Conservation (phyloP, 495 filamentous ascomycete genomes). For the Pseudomonodictys pantanalensis region DNA sequence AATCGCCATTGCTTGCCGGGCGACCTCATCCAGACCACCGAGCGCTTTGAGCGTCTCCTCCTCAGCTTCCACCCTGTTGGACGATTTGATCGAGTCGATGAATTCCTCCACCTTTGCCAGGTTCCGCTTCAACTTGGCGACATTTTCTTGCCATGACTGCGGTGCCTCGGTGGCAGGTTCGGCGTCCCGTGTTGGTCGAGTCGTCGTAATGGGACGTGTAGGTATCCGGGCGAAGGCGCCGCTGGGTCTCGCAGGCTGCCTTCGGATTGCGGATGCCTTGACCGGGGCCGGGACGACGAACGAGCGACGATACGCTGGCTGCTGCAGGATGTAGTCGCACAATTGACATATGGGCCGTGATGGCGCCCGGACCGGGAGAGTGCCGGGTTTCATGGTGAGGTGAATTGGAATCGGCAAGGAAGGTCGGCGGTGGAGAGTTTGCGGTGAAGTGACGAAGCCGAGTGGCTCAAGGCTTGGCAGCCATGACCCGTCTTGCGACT, state of each 20-base stretch:
- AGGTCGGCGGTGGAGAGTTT: background rate
- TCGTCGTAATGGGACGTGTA: slow-evolving; percentile 4
- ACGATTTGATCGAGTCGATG: slow-evolving; percentile 21
- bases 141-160: background rate
- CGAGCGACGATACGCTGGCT: slow-evolving; percentile 20
- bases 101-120: slow-evolving; percentile 16
- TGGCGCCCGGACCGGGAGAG: slow-evolving; percentile 14
- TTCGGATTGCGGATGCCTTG: slow-evolving; percentile 15
- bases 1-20: slow-evolving; percentile 12
- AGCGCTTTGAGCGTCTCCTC: slow-evolving; percentile 16
- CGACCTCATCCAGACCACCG: slow-evolving; percentile 15
- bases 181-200: background rate
- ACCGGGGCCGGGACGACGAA: slow-evolving; percentile 19
- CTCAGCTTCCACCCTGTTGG: slow-evolving; percentile 24
- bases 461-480: slow-evolving; percentile 10
- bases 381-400: slow-evolving; percentile 23
- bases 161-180: background rate
- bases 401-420: slow-evolving; percentile 1
- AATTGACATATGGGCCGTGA: slow-evolving; percentile 30
- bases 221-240: slow-evolving; percentile 2
- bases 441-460: slow-evolving; percentile 10
- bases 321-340: slow-evolving; percentile 31
- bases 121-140: background rate
- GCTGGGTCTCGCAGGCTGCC: slow-evolving; percentile 10
- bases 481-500: background rate